Percentiles rank a stretch among this genome's conserved stretches.
phyloP scores from a whole-genome alignment of 805 yeast genomes.

The Wickerhamomyces silvicola region DNA sequence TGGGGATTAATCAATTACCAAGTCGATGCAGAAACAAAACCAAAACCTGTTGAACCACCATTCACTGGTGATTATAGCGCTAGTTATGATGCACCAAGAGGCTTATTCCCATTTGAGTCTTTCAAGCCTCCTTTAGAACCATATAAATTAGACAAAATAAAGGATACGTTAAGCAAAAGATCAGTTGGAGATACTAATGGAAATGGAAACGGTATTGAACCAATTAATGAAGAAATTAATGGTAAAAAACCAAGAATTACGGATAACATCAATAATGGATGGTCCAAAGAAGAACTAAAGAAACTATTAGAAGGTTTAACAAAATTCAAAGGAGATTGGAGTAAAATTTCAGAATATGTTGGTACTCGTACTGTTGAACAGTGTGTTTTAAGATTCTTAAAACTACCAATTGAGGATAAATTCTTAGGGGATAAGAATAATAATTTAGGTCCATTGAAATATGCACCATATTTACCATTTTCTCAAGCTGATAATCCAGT shows the following conservation, averaged over 20 bases:
- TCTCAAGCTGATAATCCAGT: constrained; percentile 89
- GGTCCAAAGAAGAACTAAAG: constrained; percentile 64
- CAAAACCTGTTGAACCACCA: constrained; percentile 64
- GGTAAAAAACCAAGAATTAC: constrained; percentile 31
- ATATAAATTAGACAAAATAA: constrained; percentile 35
- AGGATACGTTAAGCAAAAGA: constrained; percentile 27
- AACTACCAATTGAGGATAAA: constrained; percentile 75
- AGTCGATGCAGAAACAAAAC: constrained; percentile 72
- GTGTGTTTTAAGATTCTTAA: constrained; percentile 73
- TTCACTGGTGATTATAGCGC: constrained; percentile 72
- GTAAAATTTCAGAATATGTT: constrained; percentile 57
- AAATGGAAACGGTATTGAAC: constrained; percentile 7
- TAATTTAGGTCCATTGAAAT: constrained; percentile 65
- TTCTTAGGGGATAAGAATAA: constrained; percentile 39
- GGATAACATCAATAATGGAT: constrained; percentile 37
- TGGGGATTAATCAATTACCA: constrained; percentile 96
- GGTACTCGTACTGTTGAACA: constrained; percentile 70
- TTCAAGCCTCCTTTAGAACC: constrained; percentile 54
- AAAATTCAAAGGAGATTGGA: constrained; percentile 71
- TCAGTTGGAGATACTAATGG: constrained; percentile 4
- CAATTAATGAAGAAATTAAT: constrained; percentile 8
- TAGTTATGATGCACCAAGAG: constrained; percentile 83
- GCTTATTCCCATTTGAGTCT: constrained; percentile 85
- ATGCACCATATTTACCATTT: constrained; percentile 78
- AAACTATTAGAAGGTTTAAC: constrained; percentile 57